These are phyloP conservation scores for Plantago major DNA, from an alignment of 257 asterid species.

Conservation along the genomic window DNA sequence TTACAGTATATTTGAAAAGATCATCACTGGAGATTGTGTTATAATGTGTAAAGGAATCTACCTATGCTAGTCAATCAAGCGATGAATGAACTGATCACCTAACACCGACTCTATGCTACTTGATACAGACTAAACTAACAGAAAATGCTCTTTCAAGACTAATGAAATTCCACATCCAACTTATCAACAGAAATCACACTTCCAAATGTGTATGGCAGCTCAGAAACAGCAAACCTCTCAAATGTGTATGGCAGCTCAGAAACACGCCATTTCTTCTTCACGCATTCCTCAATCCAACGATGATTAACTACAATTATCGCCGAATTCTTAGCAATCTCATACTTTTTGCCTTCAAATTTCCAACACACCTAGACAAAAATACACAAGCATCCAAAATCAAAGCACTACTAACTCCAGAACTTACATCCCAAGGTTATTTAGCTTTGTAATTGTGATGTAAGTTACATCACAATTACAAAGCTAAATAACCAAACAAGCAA, in stretches of 20 bases:
- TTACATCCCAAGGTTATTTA: not conserved
- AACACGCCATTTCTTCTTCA: conserved; percentile 54
- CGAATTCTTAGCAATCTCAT: conserved; percentile 45
- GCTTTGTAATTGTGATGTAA: too few species aligned
- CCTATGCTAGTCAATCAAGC: too few species aligned
- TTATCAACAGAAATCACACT: not conserved
- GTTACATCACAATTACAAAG: not conserved
- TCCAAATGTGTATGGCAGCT: not conserved
- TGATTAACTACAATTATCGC: conserved; percentile 57
- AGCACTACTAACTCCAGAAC: not conserved
- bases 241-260: conserved; percentile 49
- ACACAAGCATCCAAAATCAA: too few species aligned
- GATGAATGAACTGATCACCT: too few species aligned
- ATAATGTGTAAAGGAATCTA: too few species aligned
- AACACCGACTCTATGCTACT: too few species aligned
- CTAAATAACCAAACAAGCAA: not conserved
- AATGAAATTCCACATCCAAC: not conserved
- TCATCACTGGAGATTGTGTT: too few species aligned
- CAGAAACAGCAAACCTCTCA: conserved; percentile 37
- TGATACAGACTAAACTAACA: not conserved
- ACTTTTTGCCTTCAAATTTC: conserved; percentile 53
- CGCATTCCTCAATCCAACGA: conserved; percentile 87
- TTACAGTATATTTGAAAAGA: too few species aligned
- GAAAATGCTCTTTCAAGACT: not conserved
- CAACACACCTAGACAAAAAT: conserved; percentile 38